Evolutionary conservation across 768 basidiomycete species (phyloP), one percentile per base, ranked within the genome.

Genomic region (Hygrophorus russula): DNA sequence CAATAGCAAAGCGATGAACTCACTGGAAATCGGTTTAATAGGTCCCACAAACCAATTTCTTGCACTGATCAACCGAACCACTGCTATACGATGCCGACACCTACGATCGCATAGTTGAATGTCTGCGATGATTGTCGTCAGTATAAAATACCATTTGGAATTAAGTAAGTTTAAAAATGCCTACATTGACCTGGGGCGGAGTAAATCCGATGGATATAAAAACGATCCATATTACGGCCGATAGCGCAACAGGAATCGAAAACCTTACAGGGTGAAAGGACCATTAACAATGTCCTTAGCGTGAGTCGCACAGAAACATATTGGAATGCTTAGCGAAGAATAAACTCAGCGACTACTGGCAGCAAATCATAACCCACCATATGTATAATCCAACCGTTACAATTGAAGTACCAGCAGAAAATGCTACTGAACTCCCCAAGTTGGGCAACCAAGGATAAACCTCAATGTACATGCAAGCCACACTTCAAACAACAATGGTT

Each of bases 391-490:
- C 84, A 44, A 85, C 85, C 0, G 82, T 83, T 0, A 80, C 79
- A 40, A 83, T 82, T 1, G 69, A 71, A 0, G 73, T 74, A 0
- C 70, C 71, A 9, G 73, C 71, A 0, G 76, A 54, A 52, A 84
- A 85, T 0, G 85, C 85, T 3, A 87, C 84, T 0, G 70, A 56
- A 50, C 77, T 80, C 1, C 84, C 82, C 2, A 89, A 65, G 56
- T 79, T 81, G 0, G 85, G 85, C 1, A 87, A n/a, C 73, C 82
- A 5, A 89, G 71, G 49, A 78, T 70, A 61, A 89, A 86, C 55
- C 81, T 80, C 17, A 87, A 65, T 5, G 77, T 76, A 49, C 79
- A 83, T 1, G 82, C 82, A 33, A 88, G 73, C 84, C 85, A 87
- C 2, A 88, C 83, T 80, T 49, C 0, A 36, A 15, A 41, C 17